These are phyloP conservation scores for Tuber melanosporum DNA, from an alignment of 495 filamentous ascomycete species.

Conservation along the genomic window DNA sequence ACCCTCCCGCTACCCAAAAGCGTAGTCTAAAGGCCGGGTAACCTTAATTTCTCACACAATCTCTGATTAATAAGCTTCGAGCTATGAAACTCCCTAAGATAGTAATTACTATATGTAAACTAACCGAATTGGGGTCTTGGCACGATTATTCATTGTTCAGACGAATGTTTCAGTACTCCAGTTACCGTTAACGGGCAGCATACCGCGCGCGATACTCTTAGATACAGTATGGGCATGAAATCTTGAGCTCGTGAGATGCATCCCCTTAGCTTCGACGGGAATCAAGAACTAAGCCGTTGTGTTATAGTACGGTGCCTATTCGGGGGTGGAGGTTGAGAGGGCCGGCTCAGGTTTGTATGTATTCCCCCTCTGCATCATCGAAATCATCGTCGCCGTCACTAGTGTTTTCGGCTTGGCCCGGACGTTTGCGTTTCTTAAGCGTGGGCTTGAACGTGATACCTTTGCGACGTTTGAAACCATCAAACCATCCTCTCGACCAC, in stretches of 20 bases:
- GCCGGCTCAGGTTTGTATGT: conserved; percentile 16
- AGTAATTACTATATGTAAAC: too few species aligned
- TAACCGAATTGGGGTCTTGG: too few species aligned
- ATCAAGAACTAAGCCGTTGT: neutral
- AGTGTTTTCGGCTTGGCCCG: conserved; percentile 18
- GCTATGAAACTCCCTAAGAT: too few species aligned
- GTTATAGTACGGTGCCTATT: neutral
- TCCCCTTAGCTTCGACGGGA: neutral
- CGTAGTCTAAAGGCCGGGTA: too few species aligned
- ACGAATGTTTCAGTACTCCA: too few species aligned
- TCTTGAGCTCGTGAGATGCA: neutral
- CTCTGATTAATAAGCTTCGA: too few species aligned
- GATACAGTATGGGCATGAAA: neutral
- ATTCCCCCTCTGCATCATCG: conserved; percentile 31
- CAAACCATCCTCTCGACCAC: conserved; percentile 37
- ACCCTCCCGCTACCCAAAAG: neutral
- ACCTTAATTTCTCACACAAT: too few species aligned
- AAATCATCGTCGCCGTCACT: conserved; percentile 4
- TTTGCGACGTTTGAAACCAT: conserved; percentile 34
- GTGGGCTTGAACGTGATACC: conserved; percentile 34
- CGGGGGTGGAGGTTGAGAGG: neutral
- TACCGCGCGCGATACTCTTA: neutral
- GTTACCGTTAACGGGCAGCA: too few species aligned
- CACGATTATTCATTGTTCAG: too few species aligned
- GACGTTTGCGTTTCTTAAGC: conserved; percentile 32